Evolutionary conservation across 2,329 filamentous ascomycete genomes (phyloP).

Genomic region (Fusarium stilboides): DNA sequence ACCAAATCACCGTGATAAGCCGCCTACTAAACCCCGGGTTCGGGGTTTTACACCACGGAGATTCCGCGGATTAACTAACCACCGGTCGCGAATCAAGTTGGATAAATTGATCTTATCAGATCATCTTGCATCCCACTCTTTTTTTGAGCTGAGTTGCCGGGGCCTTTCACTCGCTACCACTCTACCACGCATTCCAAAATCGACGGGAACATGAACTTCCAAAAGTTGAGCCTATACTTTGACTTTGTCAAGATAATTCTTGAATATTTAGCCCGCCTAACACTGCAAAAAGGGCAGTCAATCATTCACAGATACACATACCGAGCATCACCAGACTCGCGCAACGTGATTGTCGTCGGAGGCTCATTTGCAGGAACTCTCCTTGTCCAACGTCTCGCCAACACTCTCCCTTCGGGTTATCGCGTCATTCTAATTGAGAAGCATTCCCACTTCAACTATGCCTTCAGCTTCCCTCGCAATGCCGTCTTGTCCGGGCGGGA

Average conservation of each 20-base stretch:
- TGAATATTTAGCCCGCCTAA: background rate
- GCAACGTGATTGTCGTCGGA: conserved; percentile 29
- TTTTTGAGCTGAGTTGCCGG: background rate
- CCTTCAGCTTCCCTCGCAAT: conserved; percentile 33
- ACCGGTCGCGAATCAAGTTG: too few relatives aligned
- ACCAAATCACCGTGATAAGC: background rate
- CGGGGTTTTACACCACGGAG: background rate
- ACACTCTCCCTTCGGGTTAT: conserved; percentile 31
- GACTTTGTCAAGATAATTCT: conserved; percentile 16
- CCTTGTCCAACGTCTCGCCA: conserved; percentile 16
- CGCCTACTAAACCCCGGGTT: background rate
- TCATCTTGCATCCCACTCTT: conserved; percentile 10
- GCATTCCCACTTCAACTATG: conserved; percentile 38
- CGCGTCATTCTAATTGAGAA: conserved; percentile 34
- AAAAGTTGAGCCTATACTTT: conserved; percentile 9
- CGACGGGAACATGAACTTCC: conserved; percentile 10
- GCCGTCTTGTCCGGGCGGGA: conserved; percentile 24
- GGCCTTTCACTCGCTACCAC: background rate
- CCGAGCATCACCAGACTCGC: conserved; percentile 2
- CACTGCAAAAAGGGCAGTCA: background rate
- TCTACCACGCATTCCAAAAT: background rate
- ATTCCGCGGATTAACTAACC: background rate
- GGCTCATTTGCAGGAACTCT: conserved; percentile 34
- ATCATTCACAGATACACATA: conserved; percentile 30
- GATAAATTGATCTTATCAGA: conserved; percentile 16